Evolutionary conservation across 345 rosid species (phyloP).

Genomic region (Aquilaria sinensis): DNA sequence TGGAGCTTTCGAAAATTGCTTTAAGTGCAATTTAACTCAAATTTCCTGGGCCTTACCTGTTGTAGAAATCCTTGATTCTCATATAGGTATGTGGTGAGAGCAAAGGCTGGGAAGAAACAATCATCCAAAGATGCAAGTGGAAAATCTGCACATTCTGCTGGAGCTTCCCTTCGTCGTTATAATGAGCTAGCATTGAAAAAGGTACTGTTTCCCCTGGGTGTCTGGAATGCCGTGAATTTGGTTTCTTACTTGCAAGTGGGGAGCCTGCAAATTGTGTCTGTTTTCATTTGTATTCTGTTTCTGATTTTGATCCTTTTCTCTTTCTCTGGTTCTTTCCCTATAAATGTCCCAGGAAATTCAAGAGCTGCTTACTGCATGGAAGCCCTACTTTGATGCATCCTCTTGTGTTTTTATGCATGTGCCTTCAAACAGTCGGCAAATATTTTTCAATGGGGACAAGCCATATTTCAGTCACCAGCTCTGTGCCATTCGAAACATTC

Average conservation of each 20-base stretch:
- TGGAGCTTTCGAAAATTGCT: slow-evolving; percentile 2
- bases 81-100: slow-evolving; percentile 89
- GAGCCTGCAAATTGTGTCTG: background rate
- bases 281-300: slow-evolving; percentile 4
- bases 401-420: slow-evolving; percentile 69
- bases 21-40: background rate
- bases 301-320: background rate
- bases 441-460: slow-evolving; percentile 67
- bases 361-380: slow-evolving; percentile 86
- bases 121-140: slow-evolving; percentile 88
- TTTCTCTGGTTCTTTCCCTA: slow-evolving; percentile 6
- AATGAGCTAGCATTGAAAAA: slow-evolving; percentile 90
- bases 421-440: slow-evolving; percentile 73
- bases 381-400: slow-evolving; percentile 80
- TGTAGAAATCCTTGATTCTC: slow-evolving; percentile 9
- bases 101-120: slow-evolving; percentile 97
- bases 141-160: slow-evolving; percentile 83
- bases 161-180: slow-evolving; percentile 93
- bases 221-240: no score
- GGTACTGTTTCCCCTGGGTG: slow-evolving; percentile 31
- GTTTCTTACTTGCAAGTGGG: background rate
- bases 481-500: slow-evolving; percentile 47
- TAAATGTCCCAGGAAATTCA: slow-evolving; percentile 62
- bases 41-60: background rate
- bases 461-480: slow-evolving; percentile 55